These are phyloP conservation scores for Tetrastigma voinierianum DNA, from an alignment of 164 flowering plant species.

Conservation along the genomic window DNA sequence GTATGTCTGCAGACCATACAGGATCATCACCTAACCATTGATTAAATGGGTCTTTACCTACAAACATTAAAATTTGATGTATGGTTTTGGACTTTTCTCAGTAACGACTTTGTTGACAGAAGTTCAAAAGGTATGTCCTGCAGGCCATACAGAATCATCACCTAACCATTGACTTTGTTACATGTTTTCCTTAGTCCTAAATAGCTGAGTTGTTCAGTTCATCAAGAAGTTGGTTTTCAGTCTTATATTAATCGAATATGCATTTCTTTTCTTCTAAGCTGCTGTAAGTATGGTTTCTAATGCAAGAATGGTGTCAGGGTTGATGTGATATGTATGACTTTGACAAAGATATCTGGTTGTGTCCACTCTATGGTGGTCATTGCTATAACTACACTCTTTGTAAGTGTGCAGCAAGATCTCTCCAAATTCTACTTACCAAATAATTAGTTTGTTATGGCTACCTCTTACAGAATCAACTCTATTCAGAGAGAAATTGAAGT, in stretches of 20 bases:
- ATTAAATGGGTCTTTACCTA: too few relatives aligned
- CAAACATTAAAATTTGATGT: too few relatives aligned
- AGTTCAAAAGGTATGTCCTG: too few relatives aligned
- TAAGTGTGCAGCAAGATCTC: constrained; percentile 36
- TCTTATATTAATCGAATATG: neutral
- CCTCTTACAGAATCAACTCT: neutral
- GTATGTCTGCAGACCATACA: too few relatives aligned
- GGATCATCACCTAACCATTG: too few relatives aligned
- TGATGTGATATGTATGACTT: constrained; percentile 90
- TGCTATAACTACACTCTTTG: constrained; percentile 80
- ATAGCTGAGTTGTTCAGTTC: neutral
- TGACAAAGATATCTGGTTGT: constrained; percentile 77
- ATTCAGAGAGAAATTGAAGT: neutral
- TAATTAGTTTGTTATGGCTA: neutral
- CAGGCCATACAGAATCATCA: too few relatives aligned
- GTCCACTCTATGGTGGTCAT: constrained; percentile 74
- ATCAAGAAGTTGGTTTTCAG: neutral
- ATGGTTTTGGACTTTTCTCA: too few relatives aligned
- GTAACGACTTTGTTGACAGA: too few relatives aligned
- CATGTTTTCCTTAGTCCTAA: too few relatives aligned
- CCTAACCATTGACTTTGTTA: too few relatives aligned
- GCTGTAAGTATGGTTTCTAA: neutral
- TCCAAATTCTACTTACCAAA: neutral
- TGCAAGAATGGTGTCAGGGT: constrained; percentile 94
- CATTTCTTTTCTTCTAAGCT: constrained; percentile 2